Conservation (phyloP, 2,329 filamentous ascomycete genomes). For the Emergomyces pasteurianus region DNA sequence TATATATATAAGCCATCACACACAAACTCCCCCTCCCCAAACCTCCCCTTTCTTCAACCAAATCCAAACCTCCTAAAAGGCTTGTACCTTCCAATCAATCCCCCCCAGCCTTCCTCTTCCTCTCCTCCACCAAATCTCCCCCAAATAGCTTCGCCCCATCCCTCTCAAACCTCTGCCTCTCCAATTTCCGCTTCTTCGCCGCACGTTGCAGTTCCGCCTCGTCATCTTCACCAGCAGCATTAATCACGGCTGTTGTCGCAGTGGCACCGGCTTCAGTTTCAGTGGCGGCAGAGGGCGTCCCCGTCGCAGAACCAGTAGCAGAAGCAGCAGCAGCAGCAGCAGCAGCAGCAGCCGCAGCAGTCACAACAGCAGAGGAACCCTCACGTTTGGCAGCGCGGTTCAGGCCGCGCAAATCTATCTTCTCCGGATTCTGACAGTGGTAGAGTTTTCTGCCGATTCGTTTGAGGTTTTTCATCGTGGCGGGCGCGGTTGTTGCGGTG, state of each 20-base stretch:
- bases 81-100: neutral
- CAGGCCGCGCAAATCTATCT: constrained; percentile 28
- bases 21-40: too few species aligned
- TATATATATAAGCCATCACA: too few species aligned
- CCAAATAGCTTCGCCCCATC: constrained; percentile 24
- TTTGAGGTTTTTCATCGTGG: constrained; percentile 31
- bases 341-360: too few species aligned
- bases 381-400: constrained; percentile 16
- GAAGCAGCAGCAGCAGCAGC: too few species aligned
- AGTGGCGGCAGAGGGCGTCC: constrained; percentile 12
- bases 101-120: neutral
- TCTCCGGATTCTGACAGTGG: constrained; percentile 38
- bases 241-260: constrained; percentile 2
- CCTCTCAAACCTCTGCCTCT: constrained; percentile 16
- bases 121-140: constrained; percentile 19
- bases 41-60: too few species aligned
- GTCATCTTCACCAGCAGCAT: neutral
- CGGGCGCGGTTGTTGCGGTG: constrained; percentile 16
- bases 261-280: constrained; percentile 20
- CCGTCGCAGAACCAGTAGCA: constrained; percentile 6
- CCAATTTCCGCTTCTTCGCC: constrained; percentile 30
- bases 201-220: constrained; percentile 20
- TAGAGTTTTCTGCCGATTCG: constrained; percentile 39
- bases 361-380: constrained; percentile 17
- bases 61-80: too few species aligned